Conservation (phyloP, 2,329 filamentous ascomycete species). For the Penicillium sp. region DNA sequence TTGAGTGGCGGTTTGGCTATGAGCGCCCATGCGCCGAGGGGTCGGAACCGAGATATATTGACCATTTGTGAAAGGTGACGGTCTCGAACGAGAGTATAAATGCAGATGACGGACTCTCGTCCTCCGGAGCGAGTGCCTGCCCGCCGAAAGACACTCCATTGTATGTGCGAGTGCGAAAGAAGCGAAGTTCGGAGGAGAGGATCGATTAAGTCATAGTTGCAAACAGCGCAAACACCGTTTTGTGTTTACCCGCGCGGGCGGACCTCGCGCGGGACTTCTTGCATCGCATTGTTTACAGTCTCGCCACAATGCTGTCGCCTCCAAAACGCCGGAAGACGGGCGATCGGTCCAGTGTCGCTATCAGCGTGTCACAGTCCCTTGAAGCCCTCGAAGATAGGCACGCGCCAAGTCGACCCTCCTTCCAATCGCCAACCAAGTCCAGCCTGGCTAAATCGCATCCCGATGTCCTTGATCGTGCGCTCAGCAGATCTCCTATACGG, state of each 20-base stretch:
- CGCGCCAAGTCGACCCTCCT: constrained; percentile 56
- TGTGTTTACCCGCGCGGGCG: constrained; percentile 25
- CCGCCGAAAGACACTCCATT: constrained; percentile 33
- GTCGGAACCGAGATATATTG: constrained; percentile 27
- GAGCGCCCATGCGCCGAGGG: constrained; percentile 25
- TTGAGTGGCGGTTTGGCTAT: constrained; percentile 14
- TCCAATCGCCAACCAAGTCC: constrained; percentile 69
- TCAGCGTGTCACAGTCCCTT: constrained; percentile 44
- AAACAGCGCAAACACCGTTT: constrained; percentile 43
- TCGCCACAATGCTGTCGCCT: constrained; percentile 52
- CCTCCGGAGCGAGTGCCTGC: constrained; percentile 24
- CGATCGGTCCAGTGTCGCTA: constrained; percentile 53
- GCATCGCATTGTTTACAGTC: not conserved
- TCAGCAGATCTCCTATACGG: constrained; percentile 43
- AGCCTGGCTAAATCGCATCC: constrained; percentile 67
- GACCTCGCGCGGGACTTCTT: not conserved
- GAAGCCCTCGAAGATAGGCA: constrained; percentile 28
- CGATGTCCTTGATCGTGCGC: constrained; percentile 56
- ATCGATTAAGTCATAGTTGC: constrained; percentile 42
- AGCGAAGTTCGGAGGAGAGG: constrained; percentile 15
- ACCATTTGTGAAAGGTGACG: constrained; percentile 8
- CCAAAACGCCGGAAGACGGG: constrained; percentile 69
- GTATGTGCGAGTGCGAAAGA: constrained; percentile 11
- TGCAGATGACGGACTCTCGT: not conserved
- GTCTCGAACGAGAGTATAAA: not conserved